These are phyloP conservation scores for Strobilomyces dryophilus DNA, from an alignment of 768 basidiomycete species.

Conservation along the genomic window DNA sequence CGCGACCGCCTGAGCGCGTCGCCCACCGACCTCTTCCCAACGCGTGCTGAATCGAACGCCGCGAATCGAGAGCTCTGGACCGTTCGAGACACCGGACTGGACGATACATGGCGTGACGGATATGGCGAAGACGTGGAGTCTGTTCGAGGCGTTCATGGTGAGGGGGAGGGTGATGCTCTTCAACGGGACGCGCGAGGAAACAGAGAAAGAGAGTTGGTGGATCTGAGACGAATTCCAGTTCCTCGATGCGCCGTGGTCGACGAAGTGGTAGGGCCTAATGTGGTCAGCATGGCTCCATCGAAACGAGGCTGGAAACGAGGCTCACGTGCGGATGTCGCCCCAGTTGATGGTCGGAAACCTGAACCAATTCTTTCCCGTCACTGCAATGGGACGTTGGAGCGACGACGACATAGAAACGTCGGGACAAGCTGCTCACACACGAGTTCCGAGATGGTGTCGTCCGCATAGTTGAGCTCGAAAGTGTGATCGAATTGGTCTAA, in stretches of 20 bases:
- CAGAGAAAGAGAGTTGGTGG: conserved; percentile 41
- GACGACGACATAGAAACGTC: background rate
- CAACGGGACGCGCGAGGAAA: conserved; percentile 38
- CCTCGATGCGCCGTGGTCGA: conserved; percentile 28
- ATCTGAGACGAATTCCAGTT: conserved; percentile 44
- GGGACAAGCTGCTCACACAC: conserved; percentile 26
- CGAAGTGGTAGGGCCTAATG: conserved; percentile 44
- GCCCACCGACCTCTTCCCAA: conserved; percentile 38
- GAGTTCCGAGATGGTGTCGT: conserved; percentile 33
- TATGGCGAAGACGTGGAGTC: conserved; percentile 45
- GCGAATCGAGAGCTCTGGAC: conserved; percentile 37
- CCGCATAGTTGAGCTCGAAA: conserved; percentile 37
- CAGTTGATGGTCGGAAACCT: conserved; percentile 37
- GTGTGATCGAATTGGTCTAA: conserved; percentile 31
- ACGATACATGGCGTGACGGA: conserved; percentile 35
- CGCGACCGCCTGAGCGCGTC: conserved; percentile 45
- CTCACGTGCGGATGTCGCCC: conserved; percentile 43
- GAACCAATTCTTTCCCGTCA: conserved; percentile 45
- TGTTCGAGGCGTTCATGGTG: conserved; percentile 20
- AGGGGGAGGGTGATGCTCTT: conserved; percentile 43
- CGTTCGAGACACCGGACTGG: conserved; percentile 19
- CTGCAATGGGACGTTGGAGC: conserved; percentile 23
- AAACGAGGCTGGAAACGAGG: background rate
- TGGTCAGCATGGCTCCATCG: background rate
- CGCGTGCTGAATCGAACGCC: conserved; percentile 42